Base-by-base conservation (phyloP, 805 yeast species). In the Myxozyma melibiosi region DNA sequence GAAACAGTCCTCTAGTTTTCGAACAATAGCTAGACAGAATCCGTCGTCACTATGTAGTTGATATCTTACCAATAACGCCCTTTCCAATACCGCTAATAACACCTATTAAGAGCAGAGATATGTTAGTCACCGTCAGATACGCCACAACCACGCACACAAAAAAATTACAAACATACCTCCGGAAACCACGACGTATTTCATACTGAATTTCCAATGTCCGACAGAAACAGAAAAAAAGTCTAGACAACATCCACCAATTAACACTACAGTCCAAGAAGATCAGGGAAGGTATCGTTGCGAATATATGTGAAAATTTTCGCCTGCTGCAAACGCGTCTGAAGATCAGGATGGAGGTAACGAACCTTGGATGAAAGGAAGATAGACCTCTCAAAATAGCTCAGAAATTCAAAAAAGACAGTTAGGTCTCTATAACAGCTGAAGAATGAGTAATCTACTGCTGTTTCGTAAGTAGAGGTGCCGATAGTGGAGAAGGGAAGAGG, bases 11-110 rank as follows among this genome's bases (percentile, higher is more conserved):
- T n/a, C n/a, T n/a, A n/a, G n/a, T n/a, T n/a, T n/a, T n/a, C n/a
- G n/a, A n/a, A n/a, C n/a, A n/a, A n/a, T n/a, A n/a, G n/a, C n/a
- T n/a, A n/a, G n/a, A n/a, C n/a, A n/a, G n/a, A n/a, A n/a, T n/a
- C n/a, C n/a, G n/a, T n/a, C n/a, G n/a, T n/a, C n/a, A n/a, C n/a
- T n/a, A n/a, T 14, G 6, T n/a, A n/a, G n/a, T n/a, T n/a, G 25
- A 14, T 9, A 14, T 16, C 39, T 14, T 57, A 61, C 65, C 66
- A 55, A 75, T 80, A 62, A 94, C 99, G 74, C 99, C 99, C 74
- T 94, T 94, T 73, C 99, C 99, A 72, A 94, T 94, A 77, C 99
- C 99, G 68, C 96, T 88, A 67, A 94, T 94, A 68, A 94, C 99
- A 82, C 99, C 72, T 69, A 30, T n/a, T n/a, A n/a, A 44, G 30